Base-by-base conservation (phyloP, 495 filamentous ascomycete species). In the Tuber calosporum region DNA sequence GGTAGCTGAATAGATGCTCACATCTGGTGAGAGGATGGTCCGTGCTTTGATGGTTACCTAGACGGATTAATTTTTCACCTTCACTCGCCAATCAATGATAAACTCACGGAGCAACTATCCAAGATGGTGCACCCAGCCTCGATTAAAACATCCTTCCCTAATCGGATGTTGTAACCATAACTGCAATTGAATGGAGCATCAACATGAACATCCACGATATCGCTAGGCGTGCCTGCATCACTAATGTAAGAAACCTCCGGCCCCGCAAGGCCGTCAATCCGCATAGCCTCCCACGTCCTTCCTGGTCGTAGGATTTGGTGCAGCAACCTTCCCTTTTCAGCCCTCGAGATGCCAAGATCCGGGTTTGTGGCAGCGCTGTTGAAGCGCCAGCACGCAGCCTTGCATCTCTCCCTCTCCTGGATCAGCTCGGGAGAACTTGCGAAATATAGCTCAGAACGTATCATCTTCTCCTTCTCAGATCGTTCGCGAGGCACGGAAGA, bases 161-260 rank as follows among this genome's bases (percentile, higher is more conserved):
- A 90, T 48, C 87, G 86, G 77, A 98, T 91, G 79, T 99, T 97
- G 80, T 97, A 97, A 2, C 95, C 95, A 79, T 97, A 99, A 79
- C 97, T 93, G 82, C 95, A 98, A 45, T 86, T 90, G 82, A 99
- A 98, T 19, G 95, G 94, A 3, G 92, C 89, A 74, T 97, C 93
- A 58, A 99, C 92, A 53, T 89, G 86, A 11, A 91, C 90, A 69
- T 91, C 88, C 58, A 90, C 87, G 34, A 93, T 92, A 30, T 96
- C 89, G 42, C 87, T 75, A 4, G 41, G 34, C 39, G 45, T 58
- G 6, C 76, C 76, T 20, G 71, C 71, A 15, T 77, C 79, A 20
- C 45, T 73, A 62, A 75, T 45, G 68, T 81, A 81, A 66, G 83
- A 48, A 67, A 81, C 71, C 66, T 81, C 78, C 7, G 72, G 67